These are phyloP conservation scores for Phytophthora cactorum DNA, from an alignment of 352 stramenopile genomes.

Conservation along the genomic window DNA sequence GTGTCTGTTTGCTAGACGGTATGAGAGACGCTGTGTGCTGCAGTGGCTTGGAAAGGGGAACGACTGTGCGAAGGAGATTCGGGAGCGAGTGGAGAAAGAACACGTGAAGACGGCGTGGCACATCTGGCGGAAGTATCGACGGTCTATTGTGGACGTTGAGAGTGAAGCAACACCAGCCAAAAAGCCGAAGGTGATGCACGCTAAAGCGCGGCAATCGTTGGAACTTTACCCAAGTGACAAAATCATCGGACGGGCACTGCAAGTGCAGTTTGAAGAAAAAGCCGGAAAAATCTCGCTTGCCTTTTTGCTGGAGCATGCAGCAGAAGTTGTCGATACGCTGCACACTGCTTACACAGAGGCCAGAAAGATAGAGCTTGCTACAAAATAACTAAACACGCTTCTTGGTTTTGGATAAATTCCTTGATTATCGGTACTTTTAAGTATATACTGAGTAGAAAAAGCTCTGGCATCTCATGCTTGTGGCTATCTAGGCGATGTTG, in stretches of 20 bases:
- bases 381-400: background rate
- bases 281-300: slow-evolving; percentile 45
- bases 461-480: too few relatives aligned
- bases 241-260: slow-evolving; percentile 55
- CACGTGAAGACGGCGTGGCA: slow-evolving; percentile 78
- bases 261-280: slow-evolving; percentile 41
- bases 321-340: slow-evolving; percentile 55
- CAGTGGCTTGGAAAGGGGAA: slow-evolving; percentile 48
- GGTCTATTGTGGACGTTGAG: slow-evolving; percentile 30
- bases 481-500: too few relatives aligned
- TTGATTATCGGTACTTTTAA: background rate
- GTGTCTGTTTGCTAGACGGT: slow-evolving; percentile 70
- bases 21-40: slow-evolving; percentile 61
- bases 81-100: slow-evolving; percentile 58
- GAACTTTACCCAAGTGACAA: slow-evolving; percentile 72
- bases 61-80: slow-evolving; percentile 30
- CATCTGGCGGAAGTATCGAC: slow-evolving; percentile 72
- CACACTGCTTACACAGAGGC: slow-evolving; percentile 46
- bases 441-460: too few relatives aligned
- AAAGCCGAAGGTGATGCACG: slow-evolving; percentile 30
- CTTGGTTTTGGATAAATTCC: background rate
- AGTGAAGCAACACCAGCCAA: slow-evolving; percentile 13
- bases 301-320: slow-evolving; percentile 47
- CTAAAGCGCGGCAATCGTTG: slow-evolving; percentile 62
- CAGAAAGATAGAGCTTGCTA: slow-evolving; percentile 31